Evolutionary conservation across 495 filamentous ascomycete genomes (phyloP).

Genomic region (Mytilinidion resinicola): DNA sequence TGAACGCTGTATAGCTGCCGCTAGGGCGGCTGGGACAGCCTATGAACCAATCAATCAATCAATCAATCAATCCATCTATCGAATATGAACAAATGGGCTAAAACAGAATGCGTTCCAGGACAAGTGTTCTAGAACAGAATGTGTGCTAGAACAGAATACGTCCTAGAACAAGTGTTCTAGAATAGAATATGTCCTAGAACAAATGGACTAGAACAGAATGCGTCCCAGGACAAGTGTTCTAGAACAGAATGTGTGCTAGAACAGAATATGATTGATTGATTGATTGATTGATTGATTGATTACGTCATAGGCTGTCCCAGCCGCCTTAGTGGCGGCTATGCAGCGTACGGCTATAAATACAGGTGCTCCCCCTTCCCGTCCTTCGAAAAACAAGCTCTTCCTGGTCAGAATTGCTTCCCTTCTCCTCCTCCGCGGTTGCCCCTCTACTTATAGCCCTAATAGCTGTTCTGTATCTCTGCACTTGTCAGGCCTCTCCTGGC

Average conservation of each 20-base stretch:
- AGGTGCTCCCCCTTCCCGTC: neutral
- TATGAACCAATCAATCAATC: conserved; percentile 33
- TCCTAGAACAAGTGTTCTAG: too few species aligned
- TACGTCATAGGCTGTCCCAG: conserved; percentile 28
- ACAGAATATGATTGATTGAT: too few species aligned
- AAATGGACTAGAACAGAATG: too few species aligned
- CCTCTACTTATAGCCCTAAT: conserved; percentile 8
- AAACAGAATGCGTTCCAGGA: too few species aligned
- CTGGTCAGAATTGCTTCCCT: conserved; percentile 1
- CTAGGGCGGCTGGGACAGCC: conserved; percentile 31
- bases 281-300: neutral
- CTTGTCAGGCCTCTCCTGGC: conserved; percentile 10
- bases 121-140: too few species aligned
- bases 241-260: too few species aligned
- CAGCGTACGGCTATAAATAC: conserved; percentile 31
- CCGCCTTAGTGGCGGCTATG: too few species aligned
- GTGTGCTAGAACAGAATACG: too few species aligned
- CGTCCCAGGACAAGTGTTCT: too few species aligned
- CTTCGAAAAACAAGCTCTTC: neutral
- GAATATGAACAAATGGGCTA: too few species aligned
- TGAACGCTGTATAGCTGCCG: conserved; percentile 30
- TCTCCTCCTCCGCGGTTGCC: conserved; percentile 3
- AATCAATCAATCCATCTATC: too few species aligned
- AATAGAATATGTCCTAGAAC: too few species aligned
- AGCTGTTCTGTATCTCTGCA: conserved; percentile 8